Percentiles rank a stretch among this genome's conserved stretches.
phyloP scores from a whole-genome alignment of 208 protist genomes.

The Acanthamoeba culbertsoni region DNA sequence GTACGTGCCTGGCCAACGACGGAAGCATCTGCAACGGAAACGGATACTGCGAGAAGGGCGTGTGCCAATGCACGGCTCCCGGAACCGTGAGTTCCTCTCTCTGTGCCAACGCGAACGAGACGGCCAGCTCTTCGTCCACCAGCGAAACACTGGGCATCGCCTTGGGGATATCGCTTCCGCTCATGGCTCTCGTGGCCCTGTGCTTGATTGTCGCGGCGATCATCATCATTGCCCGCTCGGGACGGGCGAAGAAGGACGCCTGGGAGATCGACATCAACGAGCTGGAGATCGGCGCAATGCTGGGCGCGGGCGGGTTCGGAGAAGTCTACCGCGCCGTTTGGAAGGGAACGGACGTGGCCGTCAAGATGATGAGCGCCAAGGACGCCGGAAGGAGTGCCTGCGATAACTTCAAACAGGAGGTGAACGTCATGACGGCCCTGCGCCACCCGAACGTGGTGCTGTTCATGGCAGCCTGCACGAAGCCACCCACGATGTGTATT shows the following conservation, averaged over 20 bases:
- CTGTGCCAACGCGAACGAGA: neutral
- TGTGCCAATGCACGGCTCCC: neutral
- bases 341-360: neutral
- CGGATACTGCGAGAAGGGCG: neutral
- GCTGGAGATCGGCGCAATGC: neutral
- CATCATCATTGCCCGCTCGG: neutral
- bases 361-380: neutral
- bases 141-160: neutral
- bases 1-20: neutral
- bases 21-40: neutral
- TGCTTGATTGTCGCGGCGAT: neutral
- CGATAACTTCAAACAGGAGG: slow-evolving; percentile 32
- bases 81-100: neutral
- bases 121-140: neutral
- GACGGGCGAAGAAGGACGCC: neutral
- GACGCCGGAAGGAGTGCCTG: neutral
- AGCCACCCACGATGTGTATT: neutral
- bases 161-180: neutral
- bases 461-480: slow-evolving; percentile 43
- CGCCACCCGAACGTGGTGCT: slow-evolving; percentile 39
- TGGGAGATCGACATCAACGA: slow-evolving; percentile 9
- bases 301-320: neutral
- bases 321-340: neutral
- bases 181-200: neutral
- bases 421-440: slow-evolving; percentile 2